Conservation (phyloP, 768 basidiomycete species). For the Leccinum obscurum region DNA sequence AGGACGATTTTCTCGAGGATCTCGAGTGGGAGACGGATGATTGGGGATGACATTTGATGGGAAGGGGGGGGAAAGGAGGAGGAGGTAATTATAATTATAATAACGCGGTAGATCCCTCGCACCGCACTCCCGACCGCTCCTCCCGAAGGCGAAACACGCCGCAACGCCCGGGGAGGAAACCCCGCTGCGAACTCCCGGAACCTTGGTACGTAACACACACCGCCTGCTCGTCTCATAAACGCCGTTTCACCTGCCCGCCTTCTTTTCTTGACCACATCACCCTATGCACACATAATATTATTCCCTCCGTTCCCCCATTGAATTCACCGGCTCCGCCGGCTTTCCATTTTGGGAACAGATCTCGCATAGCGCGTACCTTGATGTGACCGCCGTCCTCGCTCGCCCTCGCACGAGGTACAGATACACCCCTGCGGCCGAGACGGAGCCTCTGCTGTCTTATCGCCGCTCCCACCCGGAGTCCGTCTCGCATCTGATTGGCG, state of each 20-base stretch:
- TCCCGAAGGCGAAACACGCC: neutral
- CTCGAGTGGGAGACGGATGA: slow-evolving; percentile 42
- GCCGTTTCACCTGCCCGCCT: neutral
- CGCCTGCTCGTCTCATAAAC: neutral
- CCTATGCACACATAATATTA: no score
- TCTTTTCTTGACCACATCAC: neutral
- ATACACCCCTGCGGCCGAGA: neutral
- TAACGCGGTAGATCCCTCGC: neutral
- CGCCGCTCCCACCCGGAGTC: slow-evolving; percentile 11
- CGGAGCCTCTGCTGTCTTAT: slow-evolving; percentile 14
- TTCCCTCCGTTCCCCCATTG: neutral
- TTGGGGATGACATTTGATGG: slow-evolving; percentile 21
- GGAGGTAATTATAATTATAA: neutral
- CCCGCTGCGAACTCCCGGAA: neutral
- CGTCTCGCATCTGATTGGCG: slow-evolving; percentile 15
- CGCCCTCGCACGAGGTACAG: neutral
- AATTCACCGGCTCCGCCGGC: neutral
- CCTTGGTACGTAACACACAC: neutral
- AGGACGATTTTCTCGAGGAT: slow-evolving; percentile 52
- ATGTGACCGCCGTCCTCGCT: neutral
- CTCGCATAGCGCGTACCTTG: neutral
- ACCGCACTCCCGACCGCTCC: slow-evolving; percentile 1
- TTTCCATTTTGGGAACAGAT: neutral
- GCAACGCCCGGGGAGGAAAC: neutral
- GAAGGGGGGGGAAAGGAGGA: neutral